Conservation (phyloP, 2,329 filamentous ascomycete genomes). For the Colletotrichum viniferum region DNA sequence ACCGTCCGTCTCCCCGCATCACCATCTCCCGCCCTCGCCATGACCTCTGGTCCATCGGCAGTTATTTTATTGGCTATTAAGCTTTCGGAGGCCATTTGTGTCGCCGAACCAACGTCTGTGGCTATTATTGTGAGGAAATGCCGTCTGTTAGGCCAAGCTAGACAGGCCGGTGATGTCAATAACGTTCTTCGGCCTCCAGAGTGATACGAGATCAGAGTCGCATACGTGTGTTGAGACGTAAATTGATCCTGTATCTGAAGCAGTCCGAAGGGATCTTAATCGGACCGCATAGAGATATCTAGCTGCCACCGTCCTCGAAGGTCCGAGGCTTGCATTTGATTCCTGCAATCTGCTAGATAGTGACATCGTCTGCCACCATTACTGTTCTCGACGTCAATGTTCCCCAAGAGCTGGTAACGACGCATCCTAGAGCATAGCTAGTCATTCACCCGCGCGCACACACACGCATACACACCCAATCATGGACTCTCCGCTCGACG, state of each 20-base stretch:
- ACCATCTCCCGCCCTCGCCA: background rate
- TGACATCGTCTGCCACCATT: background rate
- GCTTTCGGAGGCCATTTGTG: background rate
- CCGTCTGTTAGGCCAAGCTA: background rate
- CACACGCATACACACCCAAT: background rate
- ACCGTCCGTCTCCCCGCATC: constrained; percentile 2
- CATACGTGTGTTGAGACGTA: background rate
- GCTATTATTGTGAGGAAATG: background rate
- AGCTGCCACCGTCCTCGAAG: background rate
- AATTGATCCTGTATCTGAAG: background rate
- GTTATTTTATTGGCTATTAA: constrained; percentile 1
- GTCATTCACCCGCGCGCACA: background rate
- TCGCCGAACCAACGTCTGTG: background rate
- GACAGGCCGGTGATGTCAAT: background rate
- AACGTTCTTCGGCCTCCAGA: background rate
- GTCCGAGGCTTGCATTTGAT: background rate
- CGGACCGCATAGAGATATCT: background rate
- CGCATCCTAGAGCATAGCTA: background rate
- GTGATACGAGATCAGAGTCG: background rate
- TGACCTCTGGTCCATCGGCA: background rate
- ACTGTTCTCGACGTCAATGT: background rate
- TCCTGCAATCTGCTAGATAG: background rate
- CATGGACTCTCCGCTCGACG: background rate
- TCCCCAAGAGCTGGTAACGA: background rate
- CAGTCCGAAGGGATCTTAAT: background rate